These are phyloP conservation scores for Penicillium sp. DNA, from an alignment of 2,329 filamentous ascomycete species.

Conservation along the genomic window DNA sequence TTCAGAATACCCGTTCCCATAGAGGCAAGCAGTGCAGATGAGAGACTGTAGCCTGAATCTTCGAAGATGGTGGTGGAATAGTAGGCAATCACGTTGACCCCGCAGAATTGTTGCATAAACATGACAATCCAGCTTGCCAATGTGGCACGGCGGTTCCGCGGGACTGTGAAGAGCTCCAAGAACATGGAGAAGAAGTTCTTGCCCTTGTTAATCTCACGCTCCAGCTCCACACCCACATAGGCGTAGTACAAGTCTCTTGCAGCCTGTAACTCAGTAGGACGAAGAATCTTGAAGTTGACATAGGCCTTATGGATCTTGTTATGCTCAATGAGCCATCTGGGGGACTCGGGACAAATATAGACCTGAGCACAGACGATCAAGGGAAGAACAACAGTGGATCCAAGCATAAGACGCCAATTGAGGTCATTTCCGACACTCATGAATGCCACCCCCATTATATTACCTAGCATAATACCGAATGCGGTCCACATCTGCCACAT, in stretches of 20 bases:
- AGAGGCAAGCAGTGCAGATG: conserved; percentile 59
- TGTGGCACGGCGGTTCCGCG: conserved; percentile 63
- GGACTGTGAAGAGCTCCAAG: conserved; percentile 61
- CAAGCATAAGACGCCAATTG: conserved; percentile 70
- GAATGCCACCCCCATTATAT: conserved; percentile 52
- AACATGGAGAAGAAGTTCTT: conserved; percentile 55
- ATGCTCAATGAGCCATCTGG: conserved; percentile 54
- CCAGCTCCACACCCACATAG: conserved; percentile 61
- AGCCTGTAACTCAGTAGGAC: conserved; percentile 54
- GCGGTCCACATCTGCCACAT: conserved; percentile 54
- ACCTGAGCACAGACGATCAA: conserved; percentile 60
- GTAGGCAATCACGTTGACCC: conserved; percentile 61
- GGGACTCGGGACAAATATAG: conserved; percentile 63
- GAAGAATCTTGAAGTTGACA: conserved; percentile 49
- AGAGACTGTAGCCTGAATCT: conserved; percentile 53
- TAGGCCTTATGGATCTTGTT: conserved; percentile 49
- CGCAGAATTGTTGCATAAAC: conserved; percentile 64
- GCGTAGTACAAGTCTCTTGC: conserved; percentile 60
- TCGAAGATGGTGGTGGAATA: conserved; percentile 64
- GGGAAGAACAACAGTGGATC: conserved; percentile 62
- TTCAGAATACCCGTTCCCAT: conserved; percentile 67
- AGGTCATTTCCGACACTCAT: conserved; percentile 49
- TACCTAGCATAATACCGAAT: conserved; percentile 50
- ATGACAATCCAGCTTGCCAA: conserved; percentile 62
- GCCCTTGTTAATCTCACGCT: conserved; percentile 54